Evolutionary conservation across 2,329 filamentous ascomycete species (phyloP), one percentile per base, ranked within the genome.

Genomic region (Penicillium brasilianum): DNA sequence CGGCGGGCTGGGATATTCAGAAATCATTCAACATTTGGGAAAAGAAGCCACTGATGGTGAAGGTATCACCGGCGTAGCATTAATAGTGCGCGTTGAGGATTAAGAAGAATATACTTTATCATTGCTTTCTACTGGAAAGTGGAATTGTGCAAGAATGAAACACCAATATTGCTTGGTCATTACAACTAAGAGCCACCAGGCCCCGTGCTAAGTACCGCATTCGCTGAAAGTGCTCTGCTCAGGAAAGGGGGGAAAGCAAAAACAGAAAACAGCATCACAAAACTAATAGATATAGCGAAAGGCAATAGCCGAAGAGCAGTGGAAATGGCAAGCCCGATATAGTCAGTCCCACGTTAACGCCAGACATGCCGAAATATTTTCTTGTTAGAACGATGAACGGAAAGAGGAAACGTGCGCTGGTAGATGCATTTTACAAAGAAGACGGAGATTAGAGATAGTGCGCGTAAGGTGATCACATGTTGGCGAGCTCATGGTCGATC

Each of bases 401-500:
- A 43, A 49, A 46, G 56, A 46, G 56, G 55, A 20, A 14, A 51
- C 25, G 30, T 49, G 57, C 62, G 65, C 66, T 66, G 49, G 48
- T 50, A 59, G 44, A 68, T 68, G 68, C 66, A 66, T 59, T 60
- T 62, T 64, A 69, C 63, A 68, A 46, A 59, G n/a, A 48, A 18
- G 39, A 52, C 50, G 41, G 50, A 52, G 32, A 36, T 59, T 22
- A 53, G 25, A 55, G 52, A 51, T 41, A 52, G 57, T 36, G 39
- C 51, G 46, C 58, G 22, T 37, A 57, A 7, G 13, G 44, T 22
- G 13, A 65, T 77, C 85, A 97, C 93, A 98, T 97, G 77, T 90
- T 96, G 65, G 93, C 93, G 74, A 99, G 82, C 82, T 98, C 93
- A 58, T 87, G 86, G 79, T 99, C 95, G 78, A 99, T 98, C 81